Percentiles rank a stretch among this genome's conserved stretches.
phyloP scores from a whole-genome alignment of 345 rosid species.

The Odontarrhena argentea region DNA sequence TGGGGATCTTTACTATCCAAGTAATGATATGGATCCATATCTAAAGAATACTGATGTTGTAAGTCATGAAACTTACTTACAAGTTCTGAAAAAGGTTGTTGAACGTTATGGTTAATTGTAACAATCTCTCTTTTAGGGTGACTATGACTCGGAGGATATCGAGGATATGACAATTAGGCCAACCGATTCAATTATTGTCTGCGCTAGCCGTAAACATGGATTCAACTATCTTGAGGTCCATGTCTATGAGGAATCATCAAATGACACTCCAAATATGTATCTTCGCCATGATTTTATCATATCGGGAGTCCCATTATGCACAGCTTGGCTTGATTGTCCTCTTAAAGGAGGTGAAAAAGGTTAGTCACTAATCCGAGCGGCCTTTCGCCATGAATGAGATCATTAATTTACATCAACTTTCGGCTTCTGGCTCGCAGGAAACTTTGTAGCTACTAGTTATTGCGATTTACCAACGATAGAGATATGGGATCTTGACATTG shows the following conservation, averaged over 20 bases:
- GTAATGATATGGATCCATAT: slow-evolving; percentile 85
- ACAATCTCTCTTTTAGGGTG: slow-evolving; percentile 19
- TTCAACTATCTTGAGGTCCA: slow-evolving; percentile 73
- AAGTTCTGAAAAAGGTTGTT: too few species aligned
- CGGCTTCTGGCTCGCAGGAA: slow-evolving; percentile 51
- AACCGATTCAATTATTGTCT: slow-evolving; percentile 66
- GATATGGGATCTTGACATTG: slow-evolving; percentile 92
- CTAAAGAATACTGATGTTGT: slow-evolving; percentile 68
- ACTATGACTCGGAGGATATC: slow-evolving; percentile 76
- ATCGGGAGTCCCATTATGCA: slow-evolving; percentile 69
- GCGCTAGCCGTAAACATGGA: slow-evolving; percentile 62
- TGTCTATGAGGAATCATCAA: slow-evolving; percentile 56
- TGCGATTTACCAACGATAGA: slow-evolving; percentile 64
- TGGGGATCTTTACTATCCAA: slow-evolving; percentile 76
- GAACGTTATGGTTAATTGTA: too few species aligned
- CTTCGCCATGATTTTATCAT: slow-evolving; percentile 72
- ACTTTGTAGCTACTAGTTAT: slow-evolving; percentile 76
- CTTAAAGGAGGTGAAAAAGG: slow-evolving; percentile 78
- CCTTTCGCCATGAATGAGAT: not conserved
- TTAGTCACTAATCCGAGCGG: slow-evolving; percentile 25
- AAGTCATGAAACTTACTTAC: slow-evolving; percentile 28
- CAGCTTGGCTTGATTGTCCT: slow-evolving; percentile 90
- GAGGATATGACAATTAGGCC: slow-evolving; percentile 65
- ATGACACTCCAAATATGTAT: slow-evolving; percentile 58
- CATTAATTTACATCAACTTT: not conserved